These are phyloP conservation scores for Zea mays DNA, from an alignment of 176 grass and related monocot genomes.

Conservation along the genomic window Zm-B73-REFERENCE-NAM-5.0 NC_050096.1:291043001-291043500, in stretches of 20 bases:
- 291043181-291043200: conserved; percentile 30
- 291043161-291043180: conserved; percentile 1
- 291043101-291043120: conserved; percentile 76
- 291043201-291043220: conserved; percentile 1
- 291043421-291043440: background rate
- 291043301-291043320: conserved; percentile 15
- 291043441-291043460: background rate
- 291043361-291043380: conserved; percentile 45
- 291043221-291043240: conserved; percentile 49
- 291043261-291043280: conserved; percentile 34
- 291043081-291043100: conserved; percentile 73
- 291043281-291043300: conserved; percentile 31
- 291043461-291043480: background rate
- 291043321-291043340: conserved; percentile 42
- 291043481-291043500: background rate
- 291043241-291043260: conserved; percentile 47
- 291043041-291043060: conserved; percentile 90
- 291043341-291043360: conserved; percentile 28
- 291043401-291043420: background rate
- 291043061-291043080: conserved; percentile 98
- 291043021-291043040: conserved; percentile 89
- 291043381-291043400: conserved; percentile 23
- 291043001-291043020: conserved; percentile 97
- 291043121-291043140: conserved; percentile 33
- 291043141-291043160: conserved; percentile 13